These are phyloP conservation scores for Phytophthora europaea DNA, from an alignment of 352 stramenopile species.

Conservation along the genomic window DNA sequence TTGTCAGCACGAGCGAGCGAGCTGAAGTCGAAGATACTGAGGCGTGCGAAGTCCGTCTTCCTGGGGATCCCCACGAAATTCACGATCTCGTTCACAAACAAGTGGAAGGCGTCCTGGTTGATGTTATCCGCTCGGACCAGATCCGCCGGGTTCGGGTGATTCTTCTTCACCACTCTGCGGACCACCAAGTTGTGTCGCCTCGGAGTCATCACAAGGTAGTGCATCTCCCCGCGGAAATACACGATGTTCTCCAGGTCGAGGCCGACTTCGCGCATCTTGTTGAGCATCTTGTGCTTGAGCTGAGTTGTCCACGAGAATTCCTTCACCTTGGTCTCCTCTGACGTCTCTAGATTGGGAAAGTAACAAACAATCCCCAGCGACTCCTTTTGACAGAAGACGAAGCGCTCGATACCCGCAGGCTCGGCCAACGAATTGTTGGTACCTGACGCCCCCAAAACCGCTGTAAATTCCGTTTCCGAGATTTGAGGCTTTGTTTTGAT, in stretches of 20 bases:
- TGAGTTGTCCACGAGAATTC: slow-evolving; percentile 1
- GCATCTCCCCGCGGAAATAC: slow-evolving; percentile 1
- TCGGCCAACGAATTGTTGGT: not conserved
- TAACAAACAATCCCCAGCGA: not conserved
- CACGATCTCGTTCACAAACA: not conserved
- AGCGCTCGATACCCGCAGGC: not conserved
- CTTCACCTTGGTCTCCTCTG: not conserved
- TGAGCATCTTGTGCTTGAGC: not conserved
- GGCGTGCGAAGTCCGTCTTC: not conserved
- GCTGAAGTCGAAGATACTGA: slow-evolving; percentile 2
- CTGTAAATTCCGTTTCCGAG: not conserved
- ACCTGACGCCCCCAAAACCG: not conserved
- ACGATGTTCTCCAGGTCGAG: not conserved
- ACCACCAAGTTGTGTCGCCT: not conserved
- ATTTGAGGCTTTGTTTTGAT: not conserved
- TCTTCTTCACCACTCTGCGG: not conserved
- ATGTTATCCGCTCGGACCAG: not conserved
- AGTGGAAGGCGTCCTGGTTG: not conserved
- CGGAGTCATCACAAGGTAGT: not conserved
- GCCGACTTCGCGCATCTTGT: not conserved
- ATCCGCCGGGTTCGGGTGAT: not conserved
- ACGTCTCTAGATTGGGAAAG: not conserved
- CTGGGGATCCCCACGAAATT: not conserved
- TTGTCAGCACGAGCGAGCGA: not conserved
- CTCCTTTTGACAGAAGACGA: not conserved